phyloP scores from a whole-genome alignment of 495 filamentous ascomycete genomes.

The Apodospora peruviana region DNA sequence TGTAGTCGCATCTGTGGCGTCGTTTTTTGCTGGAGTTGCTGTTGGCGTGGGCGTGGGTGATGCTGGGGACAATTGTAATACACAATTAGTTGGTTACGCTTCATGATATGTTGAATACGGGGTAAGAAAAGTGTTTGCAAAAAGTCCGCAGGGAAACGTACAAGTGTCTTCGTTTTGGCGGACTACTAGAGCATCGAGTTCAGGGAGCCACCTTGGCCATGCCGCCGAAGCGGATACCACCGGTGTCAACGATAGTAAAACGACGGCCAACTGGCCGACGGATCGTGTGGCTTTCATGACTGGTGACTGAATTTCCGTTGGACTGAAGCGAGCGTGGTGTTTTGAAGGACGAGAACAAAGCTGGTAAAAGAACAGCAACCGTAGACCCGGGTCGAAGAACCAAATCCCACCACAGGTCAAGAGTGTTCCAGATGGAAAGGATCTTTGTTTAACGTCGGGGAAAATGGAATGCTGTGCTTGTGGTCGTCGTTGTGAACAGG shows the following conservation, averaged over 20 bases:
- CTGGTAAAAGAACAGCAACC: neutral
- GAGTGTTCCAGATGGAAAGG: too few relatives aligned
- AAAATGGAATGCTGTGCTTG: constrained; percentile 12
- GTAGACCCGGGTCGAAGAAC: neutral
- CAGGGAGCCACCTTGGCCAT: constrained; percentile 33
- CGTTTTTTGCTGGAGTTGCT: neutral
- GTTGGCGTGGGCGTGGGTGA: constrained; percentile 13
- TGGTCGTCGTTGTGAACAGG: constrained; percentile 7
- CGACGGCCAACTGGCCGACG: constrained; percentile 25
- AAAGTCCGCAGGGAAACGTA: too few relatives aligned
- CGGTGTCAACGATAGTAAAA: constrained; percentile 28
- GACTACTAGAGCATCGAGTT: constrained; percentile 31
- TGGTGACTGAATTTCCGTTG: neutral
- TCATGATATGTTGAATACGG: too few relatives aligned
- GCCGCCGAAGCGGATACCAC: constrained; percentile 25
- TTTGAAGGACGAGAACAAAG: neutral
- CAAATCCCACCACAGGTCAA: neutral
- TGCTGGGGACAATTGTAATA: constrained; percentile 13
- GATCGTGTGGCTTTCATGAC: constrained; percentile 21
- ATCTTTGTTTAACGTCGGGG: constrained; percentile 21
- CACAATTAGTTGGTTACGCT: too few relatives aligned
- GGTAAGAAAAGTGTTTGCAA: too few relatives aligned
- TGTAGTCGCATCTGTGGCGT: neutral
- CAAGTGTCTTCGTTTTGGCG: constrained; percentile 28
- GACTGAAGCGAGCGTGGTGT: neutral